phyloP scores from a whole-genome alignment of 2,329 filamentous ascomycete genomes.

The Sarocladium oryzae region DNA sequence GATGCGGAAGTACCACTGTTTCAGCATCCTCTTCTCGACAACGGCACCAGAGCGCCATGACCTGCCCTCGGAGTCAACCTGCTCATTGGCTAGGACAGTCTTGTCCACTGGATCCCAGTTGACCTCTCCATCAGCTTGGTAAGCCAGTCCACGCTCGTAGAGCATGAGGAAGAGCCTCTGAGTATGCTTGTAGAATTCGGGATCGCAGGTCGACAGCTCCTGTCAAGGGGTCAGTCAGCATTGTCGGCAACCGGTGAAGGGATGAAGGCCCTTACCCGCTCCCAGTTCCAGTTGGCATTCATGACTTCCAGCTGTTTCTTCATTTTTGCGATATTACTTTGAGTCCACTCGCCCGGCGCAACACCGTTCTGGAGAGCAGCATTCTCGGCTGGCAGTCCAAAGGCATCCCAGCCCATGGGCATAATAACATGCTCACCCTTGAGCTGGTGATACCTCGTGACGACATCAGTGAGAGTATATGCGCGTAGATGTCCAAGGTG shows the following conservation, averaged over 20 bases:
- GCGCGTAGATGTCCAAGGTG: slow-evolving; percentile 85
- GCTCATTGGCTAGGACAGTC: slow-evolving; percentile 87
- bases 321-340: slow-evolving; percentile 75
- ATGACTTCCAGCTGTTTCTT: slow-evolving; percentile 72
- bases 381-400: slow-evolving; percentile 86
- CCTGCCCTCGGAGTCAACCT: slow-evolving; percentile 77
- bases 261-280: slow-evolving; percentile 51
- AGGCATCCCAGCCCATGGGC: slow-evolving; percentile 94
- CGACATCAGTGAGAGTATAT: slow-evolving; percentile 83
- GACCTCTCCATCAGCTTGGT: slow-evolving; percentile 75
- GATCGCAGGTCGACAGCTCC: slow-evolving; percentile 81
- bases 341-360: slow-evolving; percentile 73
- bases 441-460: slow-evolving; percentile 70
- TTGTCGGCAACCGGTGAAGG: background rate
- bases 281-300: slow-evolving; percentile 81
- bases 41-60: slow-evolving; percentile 85
- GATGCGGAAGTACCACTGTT: slow-evolving; percentile 88
- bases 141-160: slow-evolving; percentile 67
- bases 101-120: slow-evolving; percentile 89
- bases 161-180: slow-evolving; percentile 79
- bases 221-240: slow-evolving; percentile 29
- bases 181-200: slow-evolving; percentile 83
- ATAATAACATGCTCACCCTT: slow-evolving; percentile 70
- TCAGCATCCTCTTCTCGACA: slow-evolving; percentile 71
- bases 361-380: slow-evolving; percentile 79